Conservation (phyloP, 1,284 basidiomycete species). For the Cutaneotrichosporon daszewskae region DNA sequence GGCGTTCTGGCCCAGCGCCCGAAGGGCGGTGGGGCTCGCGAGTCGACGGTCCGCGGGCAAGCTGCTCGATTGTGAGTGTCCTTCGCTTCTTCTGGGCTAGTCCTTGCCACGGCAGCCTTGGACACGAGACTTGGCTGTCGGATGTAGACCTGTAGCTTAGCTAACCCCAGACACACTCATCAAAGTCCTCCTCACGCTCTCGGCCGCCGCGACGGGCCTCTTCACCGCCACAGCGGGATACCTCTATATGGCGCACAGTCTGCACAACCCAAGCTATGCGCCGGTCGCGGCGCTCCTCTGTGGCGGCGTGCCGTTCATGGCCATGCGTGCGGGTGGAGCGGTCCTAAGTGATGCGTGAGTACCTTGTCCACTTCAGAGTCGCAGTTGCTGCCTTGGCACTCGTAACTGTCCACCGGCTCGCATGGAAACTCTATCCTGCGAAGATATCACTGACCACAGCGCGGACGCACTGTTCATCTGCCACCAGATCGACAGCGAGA, state of each 20-base stretch:
- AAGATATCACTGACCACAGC: constrained; percentile 23
- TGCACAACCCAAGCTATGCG: constrained; percentile 69
- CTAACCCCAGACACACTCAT: constrained; percentile 56
- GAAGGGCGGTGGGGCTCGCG: constrained; percentile 55
- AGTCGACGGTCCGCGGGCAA: constrained; percentile 40
- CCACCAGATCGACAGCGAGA: constrained; percentile 77
- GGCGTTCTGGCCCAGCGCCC: constrained; percentile 70
- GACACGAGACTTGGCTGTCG: too few species aligned
- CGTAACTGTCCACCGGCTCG: too few species aligned
- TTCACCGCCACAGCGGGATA: constrained; percentile 78
- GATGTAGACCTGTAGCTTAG: too few species aligned
- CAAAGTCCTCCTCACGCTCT: constrained; percentile 57
- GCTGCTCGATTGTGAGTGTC: constrained; percentile 46
- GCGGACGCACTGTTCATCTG: constrained; percentile 80
- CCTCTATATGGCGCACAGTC: constrained; percentile 77
- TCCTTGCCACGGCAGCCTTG: too few species aligned
- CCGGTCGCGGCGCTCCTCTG: constrained; percentile 70
- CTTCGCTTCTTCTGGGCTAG: too few species aligned
- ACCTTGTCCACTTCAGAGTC: too few species aligned
- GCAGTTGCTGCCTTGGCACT: too few species aligned
- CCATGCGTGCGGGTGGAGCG: constrained; percentile 74
- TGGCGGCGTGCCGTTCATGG: constrained; percentile 71
- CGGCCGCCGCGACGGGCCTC: constrained; percentile 68
- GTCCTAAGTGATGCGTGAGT: constrained; percentile 70
- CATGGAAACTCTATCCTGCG: too few species aligned